These are phyloP conservation scores for Cryptosporidium parvum DNA, from an alignment of 169 alveolate genomes.

Conservation along the genomic window DNA sequence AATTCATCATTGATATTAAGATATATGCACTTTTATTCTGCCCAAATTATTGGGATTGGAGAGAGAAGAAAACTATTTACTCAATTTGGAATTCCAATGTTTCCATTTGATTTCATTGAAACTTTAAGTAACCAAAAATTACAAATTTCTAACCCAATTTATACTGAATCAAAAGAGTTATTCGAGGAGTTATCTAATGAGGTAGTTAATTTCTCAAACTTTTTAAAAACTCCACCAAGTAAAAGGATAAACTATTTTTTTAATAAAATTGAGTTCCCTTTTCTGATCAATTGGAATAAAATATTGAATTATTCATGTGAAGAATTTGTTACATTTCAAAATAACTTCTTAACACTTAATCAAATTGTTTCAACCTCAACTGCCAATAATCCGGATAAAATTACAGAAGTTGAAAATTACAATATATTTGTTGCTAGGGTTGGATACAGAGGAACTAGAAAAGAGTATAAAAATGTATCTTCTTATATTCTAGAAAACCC, in stretches of 20 bases:
- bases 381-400: background rate
- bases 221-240: slow-evolving; percentile 50
- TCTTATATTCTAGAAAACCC: background rate
- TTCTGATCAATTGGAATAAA: slow-evolving; percentile 56
- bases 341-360: background rate
- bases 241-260: slow-evolving; percentile 47
- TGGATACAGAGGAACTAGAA: slow-evolving; percentile 58
- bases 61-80: slow-evolving; percentile 29
- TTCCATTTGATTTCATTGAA: slow-evolving; percentile 66
- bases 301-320: background rate
- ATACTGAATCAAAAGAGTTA: background rate
- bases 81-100: slow-evolving; percentile 43
- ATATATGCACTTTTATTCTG: slow-evolving; percentile 17
- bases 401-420: slow-evolving; percentile 2
- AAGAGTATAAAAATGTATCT: background rate
- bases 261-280: slow-evolving; percentile 62
- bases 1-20: slow-evolving; percentile 60
- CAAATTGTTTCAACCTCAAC: slow-evolving; percentile 1
- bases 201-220: slow-evolving; percentile 3
- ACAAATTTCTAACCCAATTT: slow-evolving; percentile 1
- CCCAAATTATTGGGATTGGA: slow-evolving; percentile 60
- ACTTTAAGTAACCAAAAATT: slow-evolving; percentile 48
- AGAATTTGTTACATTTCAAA: background rate
- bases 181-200: slow-evolving; percentile 9
- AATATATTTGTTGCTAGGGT: slow-evolving; percentile 26